Conservation (phyloP, 1,139 yeast species). For the Entelexis paramagnoliae region DNA sequence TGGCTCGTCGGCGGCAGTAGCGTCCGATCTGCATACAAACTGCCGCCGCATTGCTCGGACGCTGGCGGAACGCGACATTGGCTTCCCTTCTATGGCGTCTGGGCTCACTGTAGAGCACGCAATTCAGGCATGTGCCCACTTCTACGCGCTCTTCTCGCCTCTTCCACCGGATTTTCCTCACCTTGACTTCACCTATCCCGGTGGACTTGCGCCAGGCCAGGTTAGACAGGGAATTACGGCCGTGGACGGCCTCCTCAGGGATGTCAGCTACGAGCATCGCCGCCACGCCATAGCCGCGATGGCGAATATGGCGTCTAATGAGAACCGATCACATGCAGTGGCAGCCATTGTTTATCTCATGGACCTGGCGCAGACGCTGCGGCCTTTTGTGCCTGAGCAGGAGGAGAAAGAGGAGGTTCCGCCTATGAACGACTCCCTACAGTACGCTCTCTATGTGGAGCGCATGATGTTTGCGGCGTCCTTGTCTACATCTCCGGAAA, state of each 20-base stretch:
- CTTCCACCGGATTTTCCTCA: slow-evolving; percentile 1
- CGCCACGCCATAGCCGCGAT: neutral
- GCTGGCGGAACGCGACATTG: neutral
- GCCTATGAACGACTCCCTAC: neutral
- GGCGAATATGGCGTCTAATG: neutral
- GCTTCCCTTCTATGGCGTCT: neutral
- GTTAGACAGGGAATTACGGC: neutral
- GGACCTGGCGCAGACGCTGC: neutral
- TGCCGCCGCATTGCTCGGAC: neutral
- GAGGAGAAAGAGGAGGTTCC: neutral
- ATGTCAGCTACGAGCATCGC: slow-evolving; percentile 2
- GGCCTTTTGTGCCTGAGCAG: neutral
- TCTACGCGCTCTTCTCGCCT: slow-evolving; percentile 4
- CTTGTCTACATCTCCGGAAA: neutral
- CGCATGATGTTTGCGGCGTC: slow-evolving; percentile 1
- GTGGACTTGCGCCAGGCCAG: neutral
- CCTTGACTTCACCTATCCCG: neutral
- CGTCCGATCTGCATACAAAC: neutral
- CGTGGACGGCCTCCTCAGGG: neutral
- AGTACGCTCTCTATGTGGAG: neutral
- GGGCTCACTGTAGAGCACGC: neutral
- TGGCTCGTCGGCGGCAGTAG: neutral
- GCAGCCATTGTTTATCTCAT: neutral
- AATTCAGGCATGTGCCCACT: slow-evolving; percentile 5
- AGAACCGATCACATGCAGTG: neutral